These are phyloP conservation scores for Suhomyces emberorum DNA, from an alignment of 805 yeast species.

Conservation along the genomic window DNA sequence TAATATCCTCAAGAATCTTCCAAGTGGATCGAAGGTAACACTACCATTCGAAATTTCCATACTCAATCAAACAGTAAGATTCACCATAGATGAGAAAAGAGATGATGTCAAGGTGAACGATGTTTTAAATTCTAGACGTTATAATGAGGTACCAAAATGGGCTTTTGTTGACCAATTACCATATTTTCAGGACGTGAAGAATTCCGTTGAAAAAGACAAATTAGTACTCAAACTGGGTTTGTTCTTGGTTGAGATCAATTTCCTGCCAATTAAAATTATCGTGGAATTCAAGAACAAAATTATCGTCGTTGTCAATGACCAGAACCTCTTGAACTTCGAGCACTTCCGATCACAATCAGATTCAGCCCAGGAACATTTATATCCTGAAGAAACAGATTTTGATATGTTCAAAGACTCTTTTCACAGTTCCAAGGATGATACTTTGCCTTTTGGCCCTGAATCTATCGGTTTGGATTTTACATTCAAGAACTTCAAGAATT, in stretches of 20 bases:
- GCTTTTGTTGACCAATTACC: conserved; percentile 38
- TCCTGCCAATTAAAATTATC: conserved; percentile 49
- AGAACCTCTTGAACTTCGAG: conserved; percentile 74
- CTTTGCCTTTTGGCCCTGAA: conserved; percentile 82
- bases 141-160: conserved; percentile 57
- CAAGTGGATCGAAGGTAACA: conserved; percentile 17
- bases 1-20: conserved; percentile 40
- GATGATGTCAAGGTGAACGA: conserved; percentile 5
- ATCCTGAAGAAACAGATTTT: conserved; percentile 59
- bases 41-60: conserved; percentile 60
- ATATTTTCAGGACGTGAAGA: conserved; percentile 2
- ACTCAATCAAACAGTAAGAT: conserved; percentile 57
- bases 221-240: not conserved
- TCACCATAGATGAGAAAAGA: conserved; percentile 63
- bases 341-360: conserved; percentile 55
- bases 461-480: conserved; percentile 77
- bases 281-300: conserved; percentile 43
- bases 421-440: conserved; percentile 51
- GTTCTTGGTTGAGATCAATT: conserved; percentile 26
- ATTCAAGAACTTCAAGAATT: conserved; percentile 56
- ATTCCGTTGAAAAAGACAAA: not conserved
- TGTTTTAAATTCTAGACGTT: conserved; percentile 40
- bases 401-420: conserved; percentile 73
- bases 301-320: conserved; percentile 63
- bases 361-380: conserved; percentile 30